Evolutionary conservation across 2,329 filamentous ascomycete genomes (phyloP), one percentile per base, ranked within the genome.

Genomic region (Xylaria hypoxylon): DNA sequence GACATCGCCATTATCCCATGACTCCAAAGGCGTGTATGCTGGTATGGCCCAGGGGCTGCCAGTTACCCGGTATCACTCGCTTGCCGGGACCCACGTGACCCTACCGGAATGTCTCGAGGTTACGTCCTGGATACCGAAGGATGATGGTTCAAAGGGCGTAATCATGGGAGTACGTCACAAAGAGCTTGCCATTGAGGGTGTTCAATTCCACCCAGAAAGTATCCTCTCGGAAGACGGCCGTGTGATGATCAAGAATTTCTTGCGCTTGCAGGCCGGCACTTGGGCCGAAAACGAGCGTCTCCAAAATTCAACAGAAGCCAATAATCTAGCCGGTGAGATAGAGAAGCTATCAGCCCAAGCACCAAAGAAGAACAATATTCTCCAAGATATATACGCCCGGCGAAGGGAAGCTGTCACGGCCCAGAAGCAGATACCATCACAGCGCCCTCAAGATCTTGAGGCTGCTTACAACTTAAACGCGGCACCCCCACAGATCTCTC

Each of bases 131-230:
- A 93, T 96, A 61, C 86, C 89, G 35, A 88, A 88, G 70, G 89
- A 90, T 17, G 92, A 94, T 76, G 90, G 90, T 58, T 89, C 88
- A 33, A 93, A 92, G 70, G 92, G 92, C 33, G 89, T 98, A 66
- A 99, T 99, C 73, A 97, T 98, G 91, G 96, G 96, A 52, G 92
- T 99, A 51, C 90, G 96, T 51, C 96, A 99, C 83, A 97, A 95
- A 82, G 88, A 96, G 76, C 92, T 90, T 74, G 87, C 92, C 1
- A 86, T 98, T n/a, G 96, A 99, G 79, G 96, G 94, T 45, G 96
- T 99, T 17, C 96, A 99, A 77, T 99, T 98, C 74, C 96, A 99
- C 73, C 96, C 96, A 0, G 96, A 99, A 80, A 98, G 95, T 78
- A 99, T 99, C 64, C 82, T 99, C 58, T 97, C 95, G 0, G 93